Evolutionary conservation across 306 rosid species (phyloP).

Genomic region (Potentilla sterilis): DNA sequence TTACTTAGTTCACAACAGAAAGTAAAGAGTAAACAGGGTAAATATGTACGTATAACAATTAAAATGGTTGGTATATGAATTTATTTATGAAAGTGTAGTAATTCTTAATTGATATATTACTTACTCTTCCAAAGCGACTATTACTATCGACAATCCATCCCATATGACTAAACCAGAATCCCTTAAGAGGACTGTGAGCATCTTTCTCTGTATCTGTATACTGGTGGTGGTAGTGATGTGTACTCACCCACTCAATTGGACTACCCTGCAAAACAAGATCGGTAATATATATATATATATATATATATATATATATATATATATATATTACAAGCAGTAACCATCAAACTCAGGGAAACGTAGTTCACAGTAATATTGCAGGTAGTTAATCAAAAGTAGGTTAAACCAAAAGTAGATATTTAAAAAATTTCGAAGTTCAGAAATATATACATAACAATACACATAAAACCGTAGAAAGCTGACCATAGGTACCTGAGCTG

Average conservation of each 20-base stretch:
- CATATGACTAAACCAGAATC: conserved; percentile 87
- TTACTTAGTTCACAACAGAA: neutral
- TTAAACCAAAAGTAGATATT: no score
- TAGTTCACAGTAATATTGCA: no score
- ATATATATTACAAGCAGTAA: no score
- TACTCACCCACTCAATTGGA: conserved; percentile 92
- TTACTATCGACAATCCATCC: conserved; percentile 71
- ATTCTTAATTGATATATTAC: neutral
- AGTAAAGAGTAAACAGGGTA: no score
- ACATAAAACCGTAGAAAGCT: no score
- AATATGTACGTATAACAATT: neutral
- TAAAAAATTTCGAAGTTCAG: no score
- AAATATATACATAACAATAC: no score
- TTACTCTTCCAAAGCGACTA: conserved; percentile 48
- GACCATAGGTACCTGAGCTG: conserved; percentile 61
- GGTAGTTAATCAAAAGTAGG: neutral
- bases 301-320: no score
- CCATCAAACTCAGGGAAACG: no score
- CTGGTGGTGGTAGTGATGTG: conserved; percentile 83
- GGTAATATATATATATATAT: no score
- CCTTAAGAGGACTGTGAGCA: conserved; percentile 78
- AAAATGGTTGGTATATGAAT: neutral
- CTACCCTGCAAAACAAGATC: conserved; percentile 48
- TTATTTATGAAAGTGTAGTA: neutral
- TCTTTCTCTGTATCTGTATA: conserved; percentile 79